Conservation (phyloP, 495 filamentous ascomycete genomes). For the Rhypophila decipiens region DNA sequence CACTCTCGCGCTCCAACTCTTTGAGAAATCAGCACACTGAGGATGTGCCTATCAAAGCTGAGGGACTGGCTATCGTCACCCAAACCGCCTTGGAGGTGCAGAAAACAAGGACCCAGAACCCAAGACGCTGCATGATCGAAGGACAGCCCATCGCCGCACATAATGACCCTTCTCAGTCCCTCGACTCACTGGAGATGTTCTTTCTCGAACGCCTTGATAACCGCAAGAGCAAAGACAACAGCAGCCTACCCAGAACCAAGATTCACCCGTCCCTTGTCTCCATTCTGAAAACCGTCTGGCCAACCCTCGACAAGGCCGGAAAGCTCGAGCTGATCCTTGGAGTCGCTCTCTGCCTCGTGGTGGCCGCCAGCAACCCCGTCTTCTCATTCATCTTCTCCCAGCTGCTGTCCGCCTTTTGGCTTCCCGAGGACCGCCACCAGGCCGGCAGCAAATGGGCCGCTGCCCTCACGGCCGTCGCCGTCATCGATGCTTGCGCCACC, state of each 20-base stretch:
- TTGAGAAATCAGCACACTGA: not conserved
- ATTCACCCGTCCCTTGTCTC: slow-evolving; percentile 36
- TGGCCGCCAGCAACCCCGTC: slow-evolving; percentile 64
- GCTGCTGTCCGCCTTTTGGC: slow-evolving; percentile 64
- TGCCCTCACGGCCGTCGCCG: slow-evolving; percentile 60
- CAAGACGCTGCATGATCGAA: not conserved
- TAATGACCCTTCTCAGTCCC: slow-evolving; percentile 1
- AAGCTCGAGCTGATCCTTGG: slow-evolving; percentile 55
- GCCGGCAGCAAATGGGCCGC: slow-evolving; percentile 61
- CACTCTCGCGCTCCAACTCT: not conserved
- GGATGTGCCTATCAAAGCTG: slow-evolving; percentile 1
- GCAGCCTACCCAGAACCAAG: not conserved
- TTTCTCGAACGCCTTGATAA: slow-evolving; percentile 22
- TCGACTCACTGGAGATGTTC: slow-evolving; percentile 23
- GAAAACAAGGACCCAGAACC: slow-evolving; percentile 9
- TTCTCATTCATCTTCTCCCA: slow-evolving; percentile 76
- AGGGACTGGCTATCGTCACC: slow-evolving; percentile 14
- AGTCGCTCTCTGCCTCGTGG: slow-evolving; percentile 52
- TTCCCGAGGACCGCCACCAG: slow-evolving; percentile 32
- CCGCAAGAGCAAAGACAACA: slow-evolving; percentile 8
- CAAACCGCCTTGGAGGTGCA: slow-evolving; percentile 14
- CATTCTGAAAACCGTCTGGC: slow-evolving; percentile 73
- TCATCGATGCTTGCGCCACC: slow-evolving; percentile 55
- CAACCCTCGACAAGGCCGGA: slow-evolving; percentile 46
- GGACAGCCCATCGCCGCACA: not conserved